Conservation (phyloP, 2,329 filamentous ascomycete genomes). For the Pseudonectria buxi region DNA sequence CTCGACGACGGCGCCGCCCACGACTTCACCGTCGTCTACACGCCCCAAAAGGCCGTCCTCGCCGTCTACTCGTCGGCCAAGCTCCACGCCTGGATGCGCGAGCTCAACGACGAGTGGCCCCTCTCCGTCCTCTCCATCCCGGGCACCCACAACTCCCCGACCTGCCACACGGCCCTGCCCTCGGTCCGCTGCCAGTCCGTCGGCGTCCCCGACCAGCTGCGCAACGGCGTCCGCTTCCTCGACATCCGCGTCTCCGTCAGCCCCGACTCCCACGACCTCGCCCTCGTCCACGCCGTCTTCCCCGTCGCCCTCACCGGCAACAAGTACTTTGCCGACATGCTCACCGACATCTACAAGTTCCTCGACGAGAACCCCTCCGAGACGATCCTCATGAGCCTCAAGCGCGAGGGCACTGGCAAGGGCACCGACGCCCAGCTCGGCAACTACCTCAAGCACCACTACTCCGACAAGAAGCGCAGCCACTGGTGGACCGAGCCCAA, state of each 20-base stretch:
- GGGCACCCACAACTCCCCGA: constrained; percentile 92
- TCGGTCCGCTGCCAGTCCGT: constrained; percentile 92
- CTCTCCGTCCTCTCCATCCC: constrained; percentile 82
- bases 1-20: constrained; percentile 43
- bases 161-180: constrained; percentile 74
- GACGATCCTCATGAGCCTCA: constrained; percentile 77
- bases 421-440: constrained; percentile 74
- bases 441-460: constrained; percentile 65
- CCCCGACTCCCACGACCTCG: constrained; percentile 55
- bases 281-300: constrained; percentile 85
- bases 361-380: constrained; percentile 72
- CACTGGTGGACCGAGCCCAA: constrained; percentile 74
- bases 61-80: constrained; percentile 65
- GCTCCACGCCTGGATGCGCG: constrained; percentile 72
- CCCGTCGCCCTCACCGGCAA: constrained; percentile 76
- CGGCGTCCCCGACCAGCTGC: constrained; percentile 66
- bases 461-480: constrained; percentile 48
- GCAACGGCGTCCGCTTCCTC: constrained; percentile 89
- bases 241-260: constrained; percentile 69
- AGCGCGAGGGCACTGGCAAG: constrained; percentile 81
- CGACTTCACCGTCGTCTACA: constrained; percentile 61
- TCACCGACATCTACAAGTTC: constrained; percentile 67
- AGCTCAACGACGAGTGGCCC: constrained; percentile 63
- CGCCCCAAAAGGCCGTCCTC: constrained; percentile 48
- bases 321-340: constrained; percentile 70